phyloP scores from a whole-genome alignment of 305 asterid genomes.

The Petunia hybrid region DNA sequence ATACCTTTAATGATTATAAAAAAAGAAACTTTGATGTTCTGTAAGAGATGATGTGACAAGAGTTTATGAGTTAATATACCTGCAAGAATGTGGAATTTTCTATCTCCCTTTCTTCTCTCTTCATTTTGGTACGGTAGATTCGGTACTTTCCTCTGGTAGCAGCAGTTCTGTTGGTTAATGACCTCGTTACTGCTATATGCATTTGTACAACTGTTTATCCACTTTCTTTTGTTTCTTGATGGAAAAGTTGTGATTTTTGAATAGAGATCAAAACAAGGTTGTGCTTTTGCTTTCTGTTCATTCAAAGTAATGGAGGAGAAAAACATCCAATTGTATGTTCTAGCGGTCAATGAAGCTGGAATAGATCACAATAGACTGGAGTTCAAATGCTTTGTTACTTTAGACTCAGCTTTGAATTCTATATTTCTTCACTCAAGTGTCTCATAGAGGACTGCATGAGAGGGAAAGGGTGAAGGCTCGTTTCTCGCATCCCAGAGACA shows the following conservation, averaged over 20 bases:
- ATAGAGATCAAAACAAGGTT: constrained; percentile 20
- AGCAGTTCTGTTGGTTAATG: neutral
- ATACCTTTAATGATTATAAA: no score
- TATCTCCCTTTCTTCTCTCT: neutral
- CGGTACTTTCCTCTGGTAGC: neutral
- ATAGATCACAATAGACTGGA: neutral
- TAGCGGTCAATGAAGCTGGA: neutral
- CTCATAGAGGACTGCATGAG: constrained; percentile 9
- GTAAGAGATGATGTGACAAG: neutral
- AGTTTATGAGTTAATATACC: neutral
- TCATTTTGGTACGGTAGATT: neutral
- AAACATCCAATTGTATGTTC: neutral
- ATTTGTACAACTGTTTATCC: constrained; percentile 1
- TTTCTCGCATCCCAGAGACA: neutral
- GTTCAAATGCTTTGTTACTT: neutral
- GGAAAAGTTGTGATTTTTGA: neutral
- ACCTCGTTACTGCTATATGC: neutral
- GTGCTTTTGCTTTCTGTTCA: constrained; percentile 2
- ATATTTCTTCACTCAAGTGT: constrained; percentile 8
- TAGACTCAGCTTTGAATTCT: constrained; percentile 2
- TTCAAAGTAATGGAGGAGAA: neutral
- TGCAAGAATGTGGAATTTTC: neutral
- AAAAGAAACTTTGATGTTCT: neutral
- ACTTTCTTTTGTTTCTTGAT: neutral
- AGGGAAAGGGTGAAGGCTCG: neutral